Evolutionary conservation across 176 grass and related monocot genomes (phyloP), one percentile per base, ranked within the genome.

Genomic region (Aegilops umbellulata): DNA sequence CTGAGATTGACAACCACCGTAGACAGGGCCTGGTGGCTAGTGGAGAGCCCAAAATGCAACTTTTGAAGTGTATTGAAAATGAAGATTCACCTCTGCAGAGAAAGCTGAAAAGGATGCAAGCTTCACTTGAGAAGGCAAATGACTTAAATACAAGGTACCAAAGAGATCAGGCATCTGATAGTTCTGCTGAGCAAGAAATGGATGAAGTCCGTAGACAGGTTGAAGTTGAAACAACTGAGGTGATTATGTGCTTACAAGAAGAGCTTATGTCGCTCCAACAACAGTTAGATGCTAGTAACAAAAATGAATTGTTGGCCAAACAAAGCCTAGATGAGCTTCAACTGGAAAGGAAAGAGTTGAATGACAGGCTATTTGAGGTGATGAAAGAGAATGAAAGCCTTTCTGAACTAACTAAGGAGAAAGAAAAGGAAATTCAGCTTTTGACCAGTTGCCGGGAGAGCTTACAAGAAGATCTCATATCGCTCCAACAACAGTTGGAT

Each of bases 41-140:
- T 65, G 90, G 73, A 62, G 93, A 95, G 47, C 65, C 76, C 12
- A 96, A 53, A 82, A 23, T 65, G 74, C 81, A 89, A 77, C 68
- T 86, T 63, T 23, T 91, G 75, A 91, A 86, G 81, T 79, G 68
- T 85, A 82, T 69, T 19, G 84, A 90, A 44, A 95, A 89, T 71
- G 94, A 94, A 86, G 94, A 94, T 89, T 96, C 94, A 62, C 92
- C 94, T 86, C 91, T 96, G 87, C 88, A 91, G 57, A 82, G 25
- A 72, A 99, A 96, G 76, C 23, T 99, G 71, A 99, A 90, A 92
- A 99, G 73, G 81, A 96, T 99, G 94, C 94, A 95, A 91, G 88
- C 78, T 85, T 99, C 97, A 65, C 84, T 99, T 79, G 97, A 96
- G 22, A 92, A 92, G 76, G 97, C 85, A 63, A 74, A 72, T 2